Evolutionary conservation across 495 filamentous ascomycete species (phyloP), one percentile per base, ranked within the genome.

Genomic region (Staphylotrichum longicolle): DNA sequence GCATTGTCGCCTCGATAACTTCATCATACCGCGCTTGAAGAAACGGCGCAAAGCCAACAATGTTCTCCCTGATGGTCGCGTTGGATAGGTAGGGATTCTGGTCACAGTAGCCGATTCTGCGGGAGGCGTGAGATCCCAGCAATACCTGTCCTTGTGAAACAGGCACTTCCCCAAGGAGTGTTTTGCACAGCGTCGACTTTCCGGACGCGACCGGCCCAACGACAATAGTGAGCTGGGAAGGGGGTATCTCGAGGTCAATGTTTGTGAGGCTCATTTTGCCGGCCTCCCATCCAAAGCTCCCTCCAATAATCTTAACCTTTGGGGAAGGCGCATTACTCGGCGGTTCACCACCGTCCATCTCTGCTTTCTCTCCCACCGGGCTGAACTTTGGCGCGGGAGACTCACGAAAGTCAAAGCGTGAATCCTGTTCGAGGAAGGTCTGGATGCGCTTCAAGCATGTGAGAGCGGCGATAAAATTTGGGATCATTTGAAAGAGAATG

Each of bases 1-100:
- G 74, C 50, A 80, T 79, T 66, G 87, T 88, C n/a, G 81, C 85
- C n/a, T 81, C 72, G n/a, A 90, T 64, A 0, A 90, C 82, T 27
- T 82, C 76, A 15, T 72, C 72, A 67, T 91, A 91, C 75, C 86
- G 84, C 30, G 64, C 65, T n/a, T 77, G 72, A 54, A 89, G 78
- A 49, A 83, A 85, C 0, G 77, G 67, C 0, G 64, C 53, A 33
- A 69, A 71, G 3, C 69, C 69, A 10, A 71, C 49, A 35, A 74
- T 74, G 57, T 67, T 79, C 5, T 78, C 60, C 11, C 70, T 68
- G 30, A 83, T 74, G 0, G 76, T 78, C 5, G 60, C 62, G 55
- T 81, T 79, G 30, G 66, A 56, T 2, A 80, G 63, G 70, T 75
- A 81, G 0, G 79, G 74, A 0, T 44, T 71, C 42, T 83, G 78